Evolutionary conservation across 352 stramenopile species (phyloP), one percentile per base, ranked within the genome.

Genomic region (Globisporangium rhizosaccharum): DNA sequence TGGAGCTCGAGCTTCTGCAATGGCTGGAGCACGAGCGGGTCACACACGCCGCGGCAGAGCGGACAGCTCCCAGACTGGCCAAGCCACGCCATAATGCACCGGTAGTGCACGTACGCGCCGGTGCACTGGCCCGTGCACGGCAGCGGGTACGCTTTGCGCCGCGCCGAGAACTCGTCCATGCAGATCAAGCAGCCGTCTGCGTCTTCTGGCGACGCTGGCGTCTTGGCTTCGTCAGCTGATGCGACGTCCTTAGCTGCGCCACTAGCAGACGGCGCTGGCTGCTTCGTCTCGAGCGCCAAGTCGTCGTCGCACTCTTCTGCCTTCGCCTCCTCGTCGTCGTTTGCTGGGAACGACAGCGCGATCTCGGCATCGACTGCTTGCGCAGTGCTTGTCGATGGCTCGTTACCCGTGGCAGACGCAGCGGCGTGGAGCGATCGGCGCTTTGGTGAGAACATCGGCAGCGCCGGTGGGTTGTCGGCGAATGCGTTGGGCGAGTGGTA

Each of bases 81-180:
- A 0, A 95, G 67, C 85, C 85, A 95, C 48, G 85, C 85, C 83
- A 93, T 95, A 51, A 95, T 95, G 55, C 85, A 95, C 7, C 85
- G 73, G 57, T 95, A 95, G 68, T 95, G 85, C 56, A 95, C 85
- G 42, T 62, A 88, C 7, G 84, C 85, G 30, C 85, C 85, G 0
- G 82, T 92, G 55, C 84, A 93, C 37, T 85, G 72, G 9, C 84
- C 82, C 3, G 81, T 83, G 42, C 85, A 95, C 2, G 85, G 85
- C 33, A 95, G 59, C n/a, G 85, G 85, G 45, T 95, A 95, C 23
- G 85, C 82, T 59, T 91, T 91, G 18, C 85, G 77, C 50, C 84
- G 68, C 18, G 79, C 82, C 44, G 83, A 90, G 75, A 95, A 95
- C 66, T 95, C 84, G 64, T 95, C 85, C 85, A 95, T 95, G 55